Conservation (phyloP, 2,329 filamentous ascomycete species). For the Fusarium sulawesiense region DNA sequence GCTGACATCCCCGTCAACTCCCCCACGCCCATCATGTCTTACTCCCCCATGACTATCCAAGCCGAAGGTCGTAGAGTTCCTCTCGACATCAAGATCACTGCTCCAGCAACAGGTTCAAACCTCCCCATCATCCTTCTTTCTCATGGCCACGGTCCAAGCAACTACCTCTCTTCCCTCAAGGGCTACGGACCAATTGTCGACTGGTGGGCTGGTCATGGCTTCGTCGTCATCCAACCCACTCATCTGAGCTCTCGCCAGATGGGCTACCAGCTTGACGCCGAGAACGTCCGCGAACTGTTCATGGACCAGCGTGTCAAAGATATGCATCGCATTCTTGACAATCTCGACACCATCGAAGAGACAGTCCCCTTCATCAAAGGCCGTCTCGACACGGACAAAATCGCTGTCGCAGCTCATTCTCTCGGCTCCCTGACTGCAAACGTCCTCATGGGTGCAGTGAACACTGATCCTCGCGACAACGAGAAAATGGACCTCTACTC, state of each 20-base stretch:
- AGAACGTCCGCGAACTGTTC: conserved; percentile 33
- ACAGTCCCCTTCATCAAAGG: conserved; percentile 40
- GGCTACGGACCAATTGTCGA: conserved; percentile 43
- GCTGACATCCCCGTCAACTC: conserved; percentile 38
- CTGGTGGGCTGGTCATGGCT: conserved; percentile 46
- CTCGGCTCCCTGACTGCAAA: conserved; percentile 38
- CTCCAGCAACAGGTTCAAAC: conserved; percentile 11
- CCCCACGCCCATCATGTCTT: conserved; percentile 37
- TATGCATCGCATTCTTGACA: conserved; percentile 41
- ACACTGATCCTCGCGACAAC: conserved; percentile 41
- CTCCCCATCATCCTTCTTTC: conserved; percentile 46
- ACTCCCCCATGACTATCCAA: conserved; percentile 39
- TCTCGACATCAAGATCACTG: conserved; percentile 43
- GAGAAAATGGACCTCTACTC: conserved; percentile 21
- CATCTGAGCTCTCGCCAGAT: conserved; percentile 42
- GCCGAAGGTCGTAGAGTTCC: conserved; percentile 34
- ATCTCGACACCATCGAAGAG: conserved; percentile 39
- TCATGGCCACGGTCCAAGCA: conserved; percentile 45
- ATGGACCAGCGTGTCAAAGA: conserved; percentile 40
- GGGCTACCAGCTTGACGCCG: neutral
- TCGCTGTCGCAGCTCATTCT: conserved; percentile 44
- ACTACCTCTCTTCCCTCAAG: conserved; percentile 43
- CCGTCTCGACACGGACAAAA: conserved; percentile 37
- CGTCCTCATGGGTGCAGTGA: conserved; percentile 36
- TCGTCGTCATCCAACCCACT: conserved; percentile 46